Conservation (phyloP, 257 asterid species). For the Plantago ovata region DNA sequence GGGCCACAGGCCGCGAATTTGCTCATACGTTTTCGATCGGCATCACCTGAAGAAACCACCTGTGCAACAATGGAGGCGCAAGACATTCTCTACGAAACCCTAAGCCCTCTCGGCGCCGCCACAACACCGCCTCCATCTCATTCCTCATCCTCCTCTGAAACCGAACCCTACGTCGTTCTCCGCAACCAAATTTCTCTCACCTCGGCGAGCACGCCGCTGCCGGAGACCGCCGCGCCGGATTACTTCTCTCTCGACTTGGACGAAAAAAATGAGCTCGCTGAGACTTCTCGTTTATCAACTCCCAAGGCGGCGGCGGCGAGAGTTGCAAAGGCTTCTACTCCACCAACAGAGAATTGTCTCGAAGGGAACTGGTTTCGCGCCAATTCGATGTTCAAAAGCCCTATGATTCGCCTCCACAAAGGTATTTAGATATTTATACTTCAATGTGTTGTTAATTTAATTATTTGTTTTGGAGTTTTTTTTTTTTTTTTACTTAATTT, state of each 20-base stretch:
- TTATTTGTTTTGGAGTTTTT: constrained; percentile 4
- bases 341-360: constrained; percentile 39
- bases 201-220: constrained; percentile 32
- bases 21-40: no score
- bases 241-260: constrained; percentile 79
- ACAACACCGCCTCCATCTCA: constrained; percentile 21
- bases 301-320: constrained; percentile 21
- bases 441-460: not conserved
- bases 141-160: constrained; percentile 28
- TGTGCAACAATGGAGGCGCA: constrained; percentile 38
- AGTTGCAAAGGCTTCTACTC: constrained; percentile 19
- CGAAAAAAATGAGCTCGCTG: constrained; percentile 31
- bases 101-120: constrained; percentile 42
- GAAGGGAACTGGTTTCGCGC: constrained; percentile 94
- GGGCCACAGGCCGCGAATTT: no score
- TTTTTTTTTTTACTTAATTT: not conserved
- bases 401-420: constrained; percentile 91
- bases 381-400: constrained; percentile 66
- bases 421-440: constrained; percentile 37
- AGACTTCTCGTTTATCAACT: constrained; percentile 1
- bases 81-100: constrained; percentile 61
- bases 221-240: constrained; percentile 55
- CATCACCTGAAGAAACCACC: no score
- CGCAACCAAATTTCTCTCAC: constrained; percentile 62
- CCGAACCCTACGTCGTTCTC: constrained; percentile 53